Evolutionary conservation across 441 rosid genomes (phyloP).

Genomic region (Populus trichocarpa): DNA sequence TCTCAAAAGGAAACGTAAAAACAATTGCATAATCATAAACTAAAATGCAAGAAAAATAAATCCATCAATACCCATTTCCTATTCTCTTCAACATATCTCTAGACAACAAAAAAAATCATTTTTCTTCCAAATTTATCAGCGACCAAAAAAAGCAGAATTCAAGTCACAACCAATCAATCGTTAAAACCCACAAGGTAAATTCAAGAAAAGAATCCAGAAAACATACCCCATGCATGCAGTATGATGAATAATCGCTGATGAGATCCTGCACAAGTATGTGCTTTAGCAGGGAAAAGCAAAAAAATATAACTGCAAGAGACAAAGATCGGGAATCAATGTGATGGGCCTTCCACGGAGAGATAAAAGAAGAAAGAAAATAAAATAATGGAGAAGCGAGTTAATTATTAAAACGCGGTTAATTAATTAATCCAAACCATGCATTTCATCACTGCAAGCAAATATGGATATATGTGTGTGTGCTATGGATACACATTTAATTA

Average conservation of each 20-base stretch:
- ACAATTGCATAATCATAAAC: neutral
- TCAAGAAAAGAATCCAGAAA: constrained; percentile 10
- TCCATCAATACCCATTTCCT: neutral
- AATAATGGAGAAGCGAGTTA: no score
- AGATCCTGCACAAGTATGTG: constrained; percentile 30
- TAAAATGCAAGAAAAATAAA: neutral
- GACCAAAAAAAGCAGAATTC: constrained; percentile 11
- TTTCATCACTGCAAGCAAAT: no score
- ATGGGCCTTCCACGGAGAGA: constrained; percentile 1
- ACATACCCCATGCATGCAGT: constrained; percentile 64
- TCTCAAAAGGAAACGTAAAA: no score
- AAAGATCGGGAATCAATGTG: constrained; percentile 24
- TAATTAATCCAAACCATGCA: no score
- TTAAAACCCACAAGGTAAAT: constrained; percentile 15
- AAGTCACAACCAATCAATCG: neutral
- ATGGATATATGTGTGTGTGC: no score
- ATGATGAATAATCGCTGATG: constrained; percentile 5
- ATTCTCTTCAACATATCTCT: neutral
- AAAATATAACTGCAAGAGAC: constrained; percentile 17
- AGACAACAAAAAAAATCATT: neutral
- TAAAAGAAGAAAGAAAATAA: neutral
- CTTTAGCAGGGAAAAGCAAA: constrained; percentile 11
- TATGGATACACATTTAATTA: no score
- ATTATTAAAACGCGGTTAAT: no score
- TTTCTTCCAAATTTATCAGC: neutral